These are phyloP conservation scores for Mucor racemosus DNA, from an alignment of 371 early-diverging fungal species.

Conservation along the genomic window DNA sequence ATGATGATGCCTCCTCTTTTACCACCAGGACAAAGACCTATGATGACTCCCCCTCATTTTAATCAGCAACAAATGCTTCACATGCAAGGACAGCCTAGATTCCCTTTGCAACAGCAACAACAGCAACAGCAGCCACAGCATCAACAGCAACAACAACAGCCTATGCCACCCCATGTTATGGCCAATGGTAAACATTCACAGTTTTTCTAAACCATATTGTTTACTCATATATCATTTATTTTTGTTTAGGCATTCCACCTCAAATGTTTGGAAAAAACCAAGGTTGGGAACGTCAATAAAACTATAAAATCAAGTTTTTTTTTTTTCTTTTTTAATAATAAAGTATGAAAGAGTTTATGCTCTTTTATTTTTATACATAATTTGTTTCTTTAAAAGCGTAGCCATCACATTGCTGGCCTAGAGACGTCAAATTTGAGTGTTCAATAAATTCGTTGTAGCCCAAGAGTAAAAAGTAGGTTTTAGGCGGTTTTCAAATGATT, in stretches of 20 bases:
- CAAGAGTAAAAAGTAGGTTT: too few species aligned
- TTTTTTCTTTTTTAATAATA: neutral
- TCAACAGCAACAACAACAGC: conserved; percentile 32
- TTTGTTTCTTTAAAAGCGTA: neutral
- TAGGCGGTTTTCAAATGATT: too few species aligned
- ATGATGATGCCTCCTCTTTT: conserved; percentile 30
- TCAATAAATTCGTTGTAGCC: too few species aligned
- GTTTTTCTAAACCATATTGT: neutral
- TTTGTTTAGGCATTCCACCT: conserved; percentile 36
- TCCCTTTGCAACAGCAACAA: conserved; percentile 21
- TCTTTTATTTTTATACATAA: neutral
- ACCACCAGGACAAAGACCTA: conserved; percentile 34
- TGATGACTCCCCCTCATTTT: conserved; percentile 38
- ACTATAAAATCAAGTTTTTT: neutral
- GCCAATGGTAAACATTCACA: conserved; percentile 32
- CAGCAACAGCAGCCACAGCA: conserved; percentile 16
- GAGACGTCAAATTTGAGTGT: too few species aligned
- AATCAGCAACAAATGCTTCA: conserved; percentile 27
- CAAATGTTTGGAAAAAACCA: conserved; percentile 44
- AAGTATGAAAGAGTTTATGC: neutral
- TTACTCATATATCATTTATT: neutral
- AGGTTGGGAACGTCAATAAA: conserved; percentile 46
- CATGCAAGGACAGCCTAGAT: conserved; percentile 23
- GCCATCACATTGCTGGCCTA: too few species aligned
- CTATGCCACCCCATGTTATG: conserved; percentile 43